A percentile compares a stretch with the other conserved stretches of the same genome.
phyloP scores from a whole-genome alignment of 2,329 filamentous ascomycete genomes.

The Sclerotiophoma versabilis region DNA sequence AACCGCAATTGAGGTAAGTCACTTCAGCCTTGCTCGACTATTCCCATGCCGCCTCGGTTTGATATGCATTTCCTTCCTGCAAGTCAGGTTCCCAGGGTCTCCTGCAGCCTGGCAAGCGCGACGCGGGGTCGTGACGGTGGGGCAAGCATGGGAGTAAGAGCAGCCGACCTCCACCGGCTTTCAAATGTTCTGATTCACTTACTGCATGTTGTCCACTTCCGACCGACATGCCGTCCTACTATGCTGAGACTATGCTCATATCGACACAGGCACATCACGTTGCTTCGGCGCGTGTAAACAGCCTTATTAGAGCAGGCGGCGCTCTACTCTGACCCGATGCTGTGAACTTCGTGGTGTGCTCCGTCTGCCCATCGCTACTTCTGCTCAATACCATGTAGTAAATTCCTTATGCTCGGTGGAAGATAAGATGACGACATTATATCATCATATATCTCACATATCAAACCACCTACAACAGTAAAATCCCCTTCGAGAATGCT shows the following conservation, averaged over 20 bases:
- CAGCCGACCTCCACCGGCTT: background rate
- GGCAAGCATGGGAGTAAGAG: constrained; percentile 2
- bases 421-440: background rate
- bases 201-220: background rate
- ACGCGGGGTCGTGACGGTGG: constrained; percentile 6
- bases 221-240: background rate
- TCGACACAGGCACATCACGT: constrained; percentile 1
- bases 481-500: background rate
- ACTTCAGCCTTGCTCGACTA: background rate
- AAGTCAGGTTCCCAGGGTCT: background rate
- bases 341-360: background rate
- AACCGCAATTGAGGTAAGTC: background rate
- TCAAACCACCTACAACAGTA: background rate
- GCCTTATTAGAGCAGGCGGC: constrained; percentile 1
- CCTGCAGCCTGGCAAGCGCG: background rate
- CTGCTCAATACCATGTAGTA: background rate
- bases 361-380: background rate
- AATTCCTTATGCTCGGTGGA: background rate
- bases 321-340: constrained; percentile 1
- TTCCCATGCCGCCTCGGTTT: background rate
- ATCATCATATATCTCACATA: background rate
- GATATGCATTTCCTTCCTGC: background rate
- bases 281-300: background rate
- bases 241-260: constrained; percentile 1
- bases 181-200: background rate